These are phyloP conservation scores for Orychophragmus violaceus DNA, from an alignment of 345 rosid species.

Conservation along the genomic window DNA sequence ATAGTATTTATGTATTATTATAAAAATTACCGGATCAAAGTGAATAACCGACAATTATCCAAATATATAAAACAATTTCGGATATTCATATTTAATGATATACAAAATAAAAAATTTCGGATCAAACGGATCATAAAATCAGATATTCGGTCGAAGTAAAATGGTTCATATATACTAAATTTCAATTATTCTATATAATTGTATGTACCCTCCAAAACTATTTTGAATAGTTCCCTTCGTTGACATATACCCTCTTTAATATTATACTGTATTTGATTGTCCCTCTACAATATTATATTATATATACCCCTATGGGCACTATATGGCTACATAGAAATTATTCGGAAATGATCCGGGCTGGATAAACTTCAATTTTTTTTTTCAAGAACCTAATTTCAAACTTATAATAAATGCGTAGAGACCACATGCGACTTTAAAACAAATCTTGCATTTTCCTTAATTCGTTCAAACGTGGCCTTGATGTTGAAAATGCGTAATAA, in stretches of 20 bases:
- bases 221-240: background rate
- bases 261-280: background rate
- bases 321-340: background rate
- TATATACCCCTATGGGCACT: background rate
- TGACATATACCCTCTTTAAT: background rate
- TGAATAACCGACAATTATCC: no score
- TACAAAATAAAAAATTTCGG: no score
- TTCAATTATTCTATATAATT: background rate
- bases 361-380: background rate
- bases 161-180: background rate
- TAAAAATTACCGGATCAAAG: no score
- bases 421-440: constrained; percentile 17
- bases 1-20: no score
- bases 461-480: background rate
- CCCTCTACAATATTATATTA: background rate
- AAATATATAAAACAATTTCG: no score
- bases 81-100: no score
- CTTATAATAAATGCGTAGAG: background rate
- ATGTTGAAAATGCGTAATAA: background rate
- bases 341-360: background rate
- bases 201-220: background rate
- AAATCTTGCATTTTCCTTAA: background rate
- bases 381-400: constrained; percentile 9
- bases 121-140: no score
- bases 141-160: no score